phyloP scores from a whole-genome alignment of 202 grass and related monocot genomes.

The Zizania palustris region DNA sequence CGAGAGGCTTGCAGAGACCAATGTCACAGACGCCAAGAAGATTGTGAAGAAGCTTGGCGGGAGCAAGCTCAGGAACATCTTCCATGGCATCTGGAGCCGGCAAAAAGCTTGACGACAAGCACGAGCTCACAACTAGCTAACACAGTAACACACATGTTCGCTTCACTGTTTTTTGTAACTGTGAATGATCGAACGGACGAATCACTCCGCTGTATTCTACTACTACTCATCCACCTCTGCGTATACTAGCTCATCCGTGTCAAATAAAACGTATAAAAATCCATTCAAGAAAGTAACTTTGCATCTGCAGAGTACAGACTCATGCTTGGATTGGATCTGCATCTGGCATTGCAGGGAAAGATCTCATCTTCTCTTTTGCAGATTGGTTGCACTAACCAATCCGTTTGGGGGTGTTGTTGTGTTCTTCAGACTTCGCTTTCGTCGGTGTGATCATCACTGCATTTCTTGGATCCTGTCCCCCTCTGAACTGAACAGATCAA shows the following conservation, averaged over 20 bases:
- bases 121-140: background rate
- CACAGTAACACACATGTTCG: slow-evolving; percentile 41
- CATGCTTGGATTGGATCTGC: too few relatives aligned
- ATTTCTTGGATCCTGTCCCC: slow-evolving; percentile 13
- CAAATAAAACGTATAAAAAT: slow-evolving; percentile 40
- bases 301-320: background rate
- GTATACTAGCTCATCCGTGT: slow-evolving; percentile 31
- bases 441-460: slow-evolving; percentile 15
- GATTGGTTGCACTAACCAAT: background rate
- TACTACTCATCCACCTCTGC: background rate
- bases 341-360: background rate
- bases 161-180: slow-evolving; percentile 45
- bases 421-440: slow-evolving; percentile 26
- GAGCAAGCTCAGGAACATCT: slow-evolving; percentile 71
- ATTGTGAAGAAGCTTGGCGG: slow-evolving; percentile 83
- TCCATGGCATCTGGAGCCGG: slow-evolving; percentile 87
- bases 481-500: slow-evolving; percentile 14
- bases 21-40: slow-evolving; percentile 76
- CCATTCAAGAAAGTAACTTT: background rate
- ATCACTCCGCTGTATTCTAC: background rate
- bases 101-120: slow-evolving; percentile 28
- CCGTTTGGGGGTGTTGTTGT: background rate
- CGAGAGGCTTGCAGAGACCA: slow-evolving; percentile 67
- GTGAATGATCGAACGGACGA: slow-evolving; percentile 35
- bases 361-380: background rate